Evolutionary conservation across 2,329 filamentous ascomycete species (phyloP).

Genomic region (Bimuria novae-zelandiae): DNA sequence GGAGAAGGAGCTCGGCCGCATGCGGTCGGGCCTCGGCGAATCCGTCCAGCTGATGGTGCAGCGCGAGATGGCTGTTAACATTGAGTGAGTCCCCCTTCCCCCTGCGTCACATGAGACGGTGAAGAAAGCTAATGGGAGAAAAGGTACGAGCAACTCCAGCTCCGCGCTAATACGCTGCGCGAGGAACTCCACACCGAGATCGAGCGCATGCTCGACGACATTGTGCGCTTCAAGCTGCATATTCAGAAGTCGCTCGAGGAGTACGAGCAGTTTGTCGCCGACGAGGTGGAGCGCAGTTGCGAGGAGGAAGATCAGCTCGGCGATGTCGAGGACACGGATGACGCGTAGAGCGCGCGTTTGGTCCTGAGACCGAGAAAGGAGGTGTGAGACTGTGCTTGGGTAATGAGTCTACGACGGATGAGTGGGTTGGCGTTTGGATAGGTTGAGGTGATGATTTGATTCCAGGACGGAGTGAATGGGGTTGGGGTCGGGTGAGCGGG

Average conservation of each 20-base stretch:
- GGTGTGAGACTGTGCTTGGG: no score
- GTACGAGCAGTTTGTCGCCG: slow-evolving; percentile 90
- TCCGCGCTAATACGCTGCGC: slow-evolving; percentile 80
- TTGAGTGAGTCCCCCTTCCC: slow-evolving; percentile 68
- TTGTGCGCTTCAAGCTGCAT: slow-evolving; percentile 98
- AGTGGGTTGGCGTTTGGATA: not conserved
- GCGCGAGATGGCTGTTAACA: slow-evolving; percentile 92
- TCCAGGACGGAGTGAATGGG: not conserved
- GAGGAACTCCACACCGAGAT: slow-evolving; percentile 98
- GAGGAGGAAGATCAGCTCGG: slow-evolving; percentile 53
- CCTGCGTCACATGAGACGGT: not conserved
- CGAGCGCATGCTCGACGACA: slow-evolving; percentile 92
- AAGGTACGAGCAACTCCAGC: slow-evolving; percentile 89
- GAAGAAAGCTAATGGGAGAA: slow-evolving; percentile 7
- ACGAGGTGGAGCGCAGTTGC: slow-evolving; percentile 77
- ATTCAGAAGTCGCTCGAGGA: slow-evolving; percentile 90
- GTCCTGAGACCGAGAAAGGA: not conserved
- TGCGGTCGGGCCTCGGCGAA: slow-evolving; percentile 82
- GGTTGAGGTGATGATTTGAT: not conserved
- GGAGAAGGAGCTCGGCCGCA: slow-evolving; percentile 96
- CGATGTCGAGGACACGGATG: slow-evolving; percentile 35
- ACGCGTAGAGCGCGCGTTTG: slow-evolving; percentile 12
- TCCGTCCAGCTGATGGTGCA: slow-evolving; percentile 92
- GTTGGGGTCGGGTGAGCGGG: slow-evolving; percentile 3
- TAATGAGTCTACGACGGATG: slow-evolving; percentile 6